Evolutionary conservation across 1,139 yeast genomes (phyloP).

Genomic region (Diutina mesorugosa): DNA sequence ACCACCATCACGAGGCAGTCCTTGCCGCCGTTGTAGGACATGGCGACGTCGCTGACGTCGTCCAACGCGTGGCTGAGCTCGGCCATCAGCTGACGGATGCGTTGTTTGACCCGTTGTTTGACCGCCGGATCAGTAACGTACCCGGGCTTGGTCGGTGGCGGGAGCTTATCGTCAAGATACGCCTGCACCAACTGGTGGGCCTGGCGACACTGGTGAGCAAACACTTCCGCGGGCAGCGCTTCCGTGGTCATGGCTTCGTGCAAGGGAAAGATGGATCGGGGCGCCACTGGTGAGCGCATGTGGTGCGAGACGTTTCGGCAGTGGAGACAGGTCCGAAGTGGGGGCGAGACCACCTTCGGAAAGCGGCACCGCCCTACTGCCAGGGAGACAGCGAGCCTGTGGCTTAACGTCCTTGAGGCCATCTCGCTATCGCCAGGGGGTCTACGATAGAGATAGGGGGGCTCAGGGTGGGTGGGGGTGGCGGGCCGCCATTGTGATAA

Average conservation of each 20-base stretch:
- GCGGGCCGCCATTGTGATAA: neutral
- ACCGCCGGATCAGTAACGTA: slow-evolving; percentile 8
- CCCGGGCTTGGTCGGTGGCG: slow-evolving; percentile 9
- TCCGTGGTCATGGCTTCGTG: neutral
- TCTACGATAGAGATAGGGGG: neutral
- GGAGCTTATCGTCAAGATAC: slow-evolving; percentile 18
- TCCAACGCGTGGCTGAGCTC: slow-evolving; percentile 19
- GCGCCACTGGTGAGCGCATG: neutral
- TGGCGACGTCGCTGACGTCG: slow-evolving; percentile 40
- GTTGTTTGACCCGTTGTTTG: slow-evolving; percentile 17
- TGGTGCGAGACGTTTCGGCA: neutral
- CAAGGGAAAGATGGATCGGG: neutral
- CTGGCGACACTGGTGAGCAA: slow-evolving; percentile 15
- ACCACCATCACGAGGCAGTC: slow-evolving; percentile 79
- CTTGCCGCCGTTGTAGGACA: slow-evolving; percentile 84
- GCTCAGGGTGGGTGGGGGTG: neutral
- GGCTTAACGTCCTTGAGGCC: neutral
- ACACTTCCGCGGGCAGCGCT: neutral
- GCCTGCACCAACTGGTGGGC: slow-evolving; percentile 20
- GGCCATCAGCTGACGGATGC: slow-evolving; percentile 17
- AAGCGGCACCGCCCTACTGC: neutral
- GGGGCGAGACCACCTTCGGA: neutral
- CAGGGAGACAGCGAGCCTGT: neutral
- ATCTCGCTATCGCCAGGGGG: neutral
- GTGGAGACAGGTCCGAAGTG: neutral